Evolutionary conservation across 164 flowering plant genomes (phyloP), one percentile per base, ranked within the genome.

Genomic region (Piper betle): DNA sequence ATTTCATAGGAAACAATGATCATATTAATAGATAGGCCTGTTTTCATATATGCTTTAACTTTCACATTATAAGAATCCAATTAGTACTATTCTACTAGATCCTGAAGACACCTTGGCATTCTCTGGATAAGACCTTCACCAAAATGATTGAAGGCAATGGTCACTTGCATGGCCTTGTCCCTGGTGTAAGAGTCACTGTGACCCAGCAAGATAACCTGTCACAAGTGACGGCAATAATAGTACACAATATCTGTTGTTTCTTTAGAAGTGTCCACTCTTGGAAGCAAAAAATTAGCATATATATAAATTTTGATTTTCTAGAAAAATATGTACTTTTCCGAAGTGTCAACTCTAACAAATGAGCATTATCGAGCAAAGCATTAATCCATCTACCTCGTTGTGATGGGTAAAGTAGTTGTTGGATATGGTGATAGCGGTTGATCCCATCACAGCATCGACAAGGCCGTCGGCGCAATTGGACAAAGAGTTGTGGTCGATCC

Each of bases 391-490:
- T 37, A 88, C 98, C 92, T 92, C 98, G 68, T 92, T 89, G 74
- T 92, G 98, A 80, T 92, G 98, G 54, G 98, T 71, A 20, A 92
- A 67, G 71, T 84, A 72, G 66, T 86, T 86, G 87, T 92, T 92
- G 37, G 98, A 85, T 55, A 92, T 78, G 70, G 98, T 88, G 70
- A 91, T 87, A 56, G 96, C 86, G 50, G 98, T 91, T 17, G 98
- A 91, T 55, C 95, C 98, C 95, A 91, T 85, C 62, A 91, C 82
- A 66, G 96, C 98, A 71, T 91, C 98, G 37, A 91, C 83, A n/a
- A 91, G 95, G 6, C 98, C 98, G 71, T 91, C 98, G 7, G 96
- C 88, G 59, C 98, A 92, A 50, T 77, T 66, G 38, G 96, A 85
- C 52, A 92, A 84, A 0, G 98, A 92, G 62, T 80, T 79, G 77